Conservation (phyloP, 2,329 filamentous ascomycete species). For the Macrophomina pseudophaseolina region DNA sequence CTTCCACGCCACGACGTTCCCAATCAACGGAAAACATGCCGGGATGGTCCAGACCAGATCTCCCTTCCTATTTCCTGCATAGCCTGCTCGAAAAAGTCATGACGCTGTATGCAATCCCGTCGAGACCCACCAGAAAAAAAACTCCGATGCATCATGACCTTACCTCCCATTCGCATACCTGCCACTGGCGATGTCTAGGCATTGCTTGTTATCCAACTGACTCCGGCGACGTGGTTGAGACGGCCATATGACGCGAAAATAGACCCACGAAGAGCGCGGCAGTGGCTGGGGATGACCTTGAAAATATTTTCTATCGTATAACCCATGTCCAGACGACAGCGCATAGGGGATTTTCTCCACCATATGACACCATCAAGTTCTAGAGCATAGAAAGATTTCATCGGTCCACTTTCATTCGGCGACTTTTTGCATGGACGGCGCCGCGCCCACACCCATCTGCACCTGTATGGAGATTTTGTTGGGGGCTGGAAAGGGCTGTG, state of each 20-base stretch:
- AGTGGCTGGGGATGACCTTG: constrained; percentile 1
- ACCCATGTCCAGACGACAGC: constrained; percentile 7
- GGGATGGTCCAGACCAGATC: constrained; percentile 17
- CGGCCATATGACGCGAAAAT: neutral
- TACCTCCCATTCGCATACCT: neutral
- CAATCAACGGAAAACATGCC: constrained; percentile 5
- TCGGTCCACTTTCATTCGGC: neutral
- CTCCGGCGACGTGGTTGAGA: neutral
- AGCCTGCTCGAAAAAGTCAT: neutral
- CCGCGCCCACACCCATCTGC: neutral
- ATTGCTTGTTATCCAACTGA: neutral
- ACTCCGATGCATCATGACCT: constrained; percentile 13
- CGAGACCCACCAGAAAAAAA: constrained; percentile 16
- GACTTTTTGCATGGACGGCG: neutral
- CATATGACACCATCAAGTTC: constrained; percentile 8
- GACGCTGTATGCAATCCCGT: constrained; percentile 4
- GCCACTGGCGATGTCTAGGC: neutral
- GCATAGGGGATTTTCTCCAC: constrained; percentile 12
- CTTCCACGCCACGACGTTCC: neutral
- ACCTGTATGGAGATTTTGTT: constrained; percentile 2
- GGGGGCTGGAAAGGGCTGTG: neutral
- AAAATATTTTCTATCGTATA: neutral
- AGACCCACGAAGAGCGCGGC: neutral
- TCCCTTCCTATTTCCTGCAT: constrained; percentile 9
- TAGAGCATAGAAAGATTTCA: constrained; percentile 15